Evolutionary conservation across 768 basidiomycete species (phyloP).

Genomic region (Tricholoma saponaceum): DNA sequence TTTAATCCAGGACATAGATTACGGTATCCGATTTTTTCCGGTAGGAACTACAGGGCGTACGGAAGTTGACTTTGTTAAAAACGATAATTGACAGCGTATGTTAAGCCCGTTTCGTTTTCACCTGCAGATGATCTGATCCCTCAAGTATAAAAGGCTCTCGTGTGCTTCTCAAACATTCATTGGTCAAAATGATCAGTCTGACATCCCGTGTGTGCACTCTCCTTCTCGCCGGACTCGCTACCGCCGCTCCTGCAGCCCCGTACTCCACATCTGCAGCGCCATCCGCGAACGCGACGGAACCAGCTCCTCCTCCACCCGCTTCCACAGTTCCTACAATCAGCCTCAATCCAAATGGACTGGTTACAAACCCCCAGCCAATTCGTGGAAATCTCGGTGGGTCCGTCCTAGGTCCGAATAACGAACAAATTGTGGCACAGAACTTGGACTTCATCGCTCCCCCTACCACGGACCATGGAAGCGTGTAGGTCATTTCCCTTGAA

Average conservation of each 20-base stretch:
- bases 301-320: conserved; percentile 21
- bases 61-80: neutral
- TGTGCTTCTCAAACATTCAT: neutral
- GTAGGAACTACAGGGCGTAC: neutral
- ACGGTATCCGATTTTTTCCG: neutral
- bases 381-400: conserved; percentile 36
- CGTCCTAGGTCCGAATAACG: conserved; percentile 40
- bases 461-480: conserved; percentile 38
- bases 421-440: conserved; percentile 38
- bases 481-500: conserved; percentile 26
- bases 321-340: conserved; percentile 41
- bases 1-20: too few relatives aligned
- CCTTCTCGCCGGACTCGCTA: conserved; percentile 24
- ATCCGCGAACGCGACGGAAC: conserved; percentile 15
- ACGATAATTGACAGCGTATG: neutral
- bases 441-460: conserved; percentile 42
- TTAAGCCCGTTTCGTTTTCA: neutral
- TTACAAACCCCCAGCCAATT: conserved; percentile 29
- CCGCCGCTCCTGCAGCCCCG: conserved; percentile 24
- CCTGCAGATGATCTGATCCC: neutral
- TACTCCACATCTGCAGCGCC: conserved; percentile 15
- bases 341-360: conserved; percentile 39
- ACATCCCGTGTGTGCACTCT: conserved; percentile 31
- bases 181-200: conserved; percentile 31
- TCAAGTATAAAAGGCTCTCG: neutral